Conservation (phyloP, 768 basidiomycete species). For the Tubosaeta brunneosetosa region DNA sequence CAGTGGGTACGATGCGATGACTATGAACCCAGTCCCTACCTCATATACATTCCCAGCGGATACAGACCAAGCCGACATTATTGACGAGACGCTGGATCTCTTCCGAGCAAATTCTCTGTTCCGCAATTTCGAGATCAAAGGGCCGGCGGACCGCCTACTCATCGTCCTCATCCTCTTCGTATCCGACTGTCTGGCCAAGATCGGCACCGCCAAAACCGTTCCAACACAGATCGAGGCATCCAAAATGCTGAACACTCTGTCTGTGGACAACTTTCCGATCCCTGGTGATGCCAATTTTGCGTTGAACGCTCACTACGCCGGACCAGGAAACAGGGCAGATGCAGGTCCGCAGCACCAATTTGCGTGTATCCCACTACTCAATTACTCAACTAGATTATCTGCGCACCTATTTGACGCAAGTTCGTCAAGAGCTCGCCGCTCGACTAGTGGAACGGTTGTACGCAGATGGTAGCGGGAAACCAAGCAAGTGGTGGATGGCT, state of each 20-base stretch:
- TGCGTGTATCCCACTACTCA: not conserved
- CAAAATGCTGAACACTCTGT: conserved; percentile 85
- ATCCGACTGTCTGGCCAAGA: conserved; percentile 92
- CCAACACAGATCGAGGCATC: conserved; percentile 79
- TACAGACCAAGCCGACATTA: conserved; percentile 74
- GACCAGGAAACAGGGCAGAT: conserved; percentile 71
- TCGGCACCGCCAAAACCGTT: conserved; percentile 65
- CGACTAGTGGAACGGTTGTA: conserved; percentile 87
- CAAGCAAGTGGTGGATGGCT: conserved; percentile 99
- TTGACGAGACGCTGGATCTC: conserved; percentile 93
- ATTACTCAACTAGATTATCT: conserved; percentile 62
- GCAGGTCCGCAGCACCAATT: conserved; percentile 53
- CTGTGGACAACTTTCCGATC: conserved; percentile 89
- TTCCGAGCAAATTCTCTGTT: conserved; percentile 99
- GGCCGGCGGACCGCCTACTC: conserved; percentile 90
- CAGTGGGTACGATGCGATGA: conserved; percentile 48
- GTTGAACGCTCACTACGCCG: conserved; percentile 86
- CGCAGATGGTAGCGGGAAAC: conserved; percentile 87
- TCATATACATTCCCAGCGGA: conserved; percentile 52
- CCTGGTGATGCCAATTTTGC: conserved; percentile 96
- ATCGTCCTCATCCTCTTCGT: conserved; percentile 98
- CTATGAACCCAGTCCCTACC: conserved; percentile 7
- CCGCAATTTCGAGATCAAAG: conserved; percentile 99
- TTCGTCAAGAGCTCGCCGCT: conserved; percentile 85
- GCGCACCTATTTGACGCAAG: conserved; percentile 87